Conservation (phyloP, 441 rosid genomes). For the Gossypium schwendimanii region DNA sequence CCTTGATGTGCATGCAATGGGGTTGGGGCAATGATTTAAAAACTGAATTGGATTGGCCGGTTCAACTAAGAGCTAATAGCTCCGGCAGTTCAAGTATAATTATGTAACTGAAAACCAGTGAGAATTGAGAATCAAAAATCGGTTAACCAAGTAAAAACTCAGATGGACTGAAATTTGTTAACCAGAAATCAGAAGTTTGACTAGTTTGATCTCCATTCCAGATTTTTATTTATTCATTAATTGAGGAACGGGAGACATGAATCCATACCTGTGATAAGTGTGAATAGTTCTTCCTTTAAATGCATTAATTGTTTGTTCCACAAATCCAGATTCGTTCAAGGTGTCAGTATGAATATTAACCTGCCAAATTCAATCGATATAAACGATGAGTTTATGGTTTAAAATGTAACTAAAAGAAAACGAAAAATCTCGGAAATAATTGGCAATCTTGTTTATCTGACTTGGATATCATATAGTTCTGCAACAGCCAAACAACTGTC, state of each 20-base stretch:
- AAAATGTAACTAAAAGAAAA: neutral
- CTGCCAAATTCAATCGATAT: conserved; percentile 31
- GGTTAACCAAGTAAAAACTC: no score
- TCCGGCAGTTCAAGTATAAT: no score
- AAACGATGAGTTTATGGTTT: conserved; percentile 1
- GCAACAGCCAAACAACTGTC: conserved; percentile 79
- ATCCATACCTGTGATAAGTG: conserved; percentile 76
- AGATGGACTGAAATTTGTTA: neutral
- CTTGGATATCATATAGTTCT: conserved; percentile 74
- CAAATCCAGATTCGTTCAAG: conserved; percentile 90
- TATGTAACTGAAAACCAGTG: no score
- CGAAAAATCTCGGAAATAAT: neutral
- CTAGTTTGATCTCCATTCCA: neutral
- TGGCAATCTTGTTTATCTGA: conserved; percentile 8
- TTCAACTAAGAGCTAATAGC: no score
- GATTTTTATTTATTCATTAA: neutral
- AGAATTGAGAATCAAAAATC: no score
- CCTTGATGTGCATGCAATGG: no score
- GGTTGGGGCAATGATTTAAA: no score
- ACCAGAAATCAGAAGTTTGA: neutral
- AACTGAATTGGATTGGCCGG: no score
- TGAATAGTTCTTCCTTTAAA: conserved; percentile 88
- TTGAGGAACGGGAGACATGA: neutral
- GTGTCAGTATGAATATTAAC: conserved; percentile 95
- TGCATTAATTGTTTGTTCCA: conserved; percentile 80